Conservation (phyloP, 371 early-diverging fungal species). For the Catenaria anguillulae region DNA sequence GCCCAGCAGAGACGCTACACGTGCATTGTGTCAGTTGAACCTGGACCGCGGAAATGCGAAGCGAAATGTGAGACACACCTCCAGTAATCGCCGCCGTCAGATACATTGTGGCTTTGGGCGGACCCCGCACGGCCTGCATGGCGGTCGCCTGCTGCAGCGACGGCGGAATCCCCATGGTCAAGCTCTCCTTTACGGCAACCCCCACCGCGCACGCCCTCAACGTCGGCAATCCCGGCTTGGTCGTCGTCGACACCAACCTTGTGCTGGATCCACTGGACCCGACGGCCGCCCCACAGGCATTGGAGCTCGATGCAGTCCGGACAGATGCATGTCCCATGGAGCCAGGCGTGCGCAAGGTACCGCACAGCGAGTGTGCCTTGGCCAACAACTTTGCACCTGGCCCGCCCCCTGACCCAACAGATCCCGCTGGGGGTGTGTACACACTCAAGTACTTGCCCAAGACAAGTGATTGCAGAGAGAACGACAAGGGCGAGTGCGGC, state of each 20-base stretch:
- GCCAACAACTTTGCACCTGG: too few relatives aligned
- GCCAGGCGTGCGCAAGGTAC: too few relatives aligned
- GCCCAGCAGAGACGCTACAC: constrained; percentile 6
- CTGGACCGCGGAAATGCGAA: background rate
- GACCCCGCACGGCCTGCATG: background rate
- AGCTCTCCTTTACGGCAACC: background rate
- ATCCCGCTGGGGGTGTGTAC: background rate
- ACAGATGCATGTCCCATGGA: too few relatives aligned
- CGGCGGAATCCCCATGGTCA: constrained; percentile 1
- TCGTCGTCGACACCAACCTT: too few relatives aligned
- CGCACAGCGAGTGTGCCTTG: too few relatives aligned
- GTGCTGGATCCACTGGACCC: too few relatives aligned
- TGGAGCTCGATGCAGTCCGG: too few relatives aligned
- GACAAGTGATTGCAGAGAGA: background rate
- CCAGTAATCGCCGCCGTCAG: constrained; percentile 3
- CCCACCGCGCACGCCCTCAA: background rate
- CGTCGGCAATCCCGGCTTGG: background rate
- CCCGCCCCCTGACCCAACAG: too few relatives aligned
- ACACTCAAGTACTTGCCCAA: background rate
- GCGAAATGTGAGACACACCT: background rate
- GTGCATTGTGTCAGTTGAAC: background rate
- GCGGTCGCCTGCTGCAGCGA: constrained; percentile 4
- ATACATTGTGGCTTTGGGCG: too few relatives aligned
- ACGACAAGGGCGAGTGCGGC: constrained; percentile 8
- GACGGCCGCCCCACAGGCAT: too few relatives aligned